phyloP scores from a whole-genome alignment of 1,139 yeast genomes.

The Yamadazyma atmosphaerica region DNA sequence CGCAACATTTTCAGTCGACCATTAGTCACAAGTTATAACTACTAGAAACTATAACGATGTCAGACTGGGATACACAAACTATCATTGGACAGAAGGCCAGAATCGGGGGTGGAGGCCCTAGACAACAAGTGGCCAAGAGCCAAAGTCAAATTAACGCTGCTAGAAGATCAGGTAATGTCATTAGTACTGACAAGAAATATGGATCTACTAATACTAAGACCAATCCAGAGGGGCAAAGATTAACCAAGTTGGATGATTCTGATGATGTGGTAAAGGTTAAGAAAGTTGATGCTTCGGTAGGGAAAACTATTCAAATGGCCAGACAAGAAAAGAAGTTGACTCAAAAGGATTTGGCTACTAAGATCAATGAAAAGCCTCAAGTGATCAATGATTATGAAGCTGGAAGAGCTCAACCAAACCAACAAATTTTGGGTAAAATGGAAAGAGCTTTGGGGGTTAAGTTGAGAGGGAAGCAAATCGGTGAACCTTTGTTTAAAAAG shows the following conservation, averaged over 20 bases:
- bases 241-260: conserved; percentile 89
- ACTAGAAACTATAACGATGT: conserved; percentile 25
- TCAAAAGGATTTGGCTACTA: conserved; percentile 95
- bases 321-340: conserved; percentile 88
- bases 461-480: conserved; percentile 94
- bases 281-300: conserved; percentile 80
- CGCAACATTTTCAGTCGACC: no score
- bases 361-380: conserved; percentile 92
- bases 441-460: conserved; percentile 94
- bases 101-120: conserved; percentile 86
- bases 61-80: conserved; percentile 90
- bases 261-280: conserved; percentile 94
- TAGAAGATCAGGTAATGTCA: conserved; percentile 83
- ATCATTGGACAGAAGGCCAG: conserved; percentile 87
- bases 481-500: conserved; percentile 81
- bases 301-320: conserved; percentile 82
- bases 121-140: conserved; percentile 79
- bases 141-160: conserved; percentile 86
- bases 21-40: background rate
- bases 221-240: conserved; percentile 90
- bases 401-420: conserved; percentile 95
- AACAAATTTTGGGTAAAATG: conserved; percentile 86
- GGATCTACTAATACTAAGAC: conserved; percentile 63
- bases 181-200: conserved; percentile 92
- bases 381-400: conserved; percentile 96